Evolutionary conservation across 495 filamentous ascomycete genomes (phyloP).

Genomic region (Aspergillus avenaceus): DNA sequence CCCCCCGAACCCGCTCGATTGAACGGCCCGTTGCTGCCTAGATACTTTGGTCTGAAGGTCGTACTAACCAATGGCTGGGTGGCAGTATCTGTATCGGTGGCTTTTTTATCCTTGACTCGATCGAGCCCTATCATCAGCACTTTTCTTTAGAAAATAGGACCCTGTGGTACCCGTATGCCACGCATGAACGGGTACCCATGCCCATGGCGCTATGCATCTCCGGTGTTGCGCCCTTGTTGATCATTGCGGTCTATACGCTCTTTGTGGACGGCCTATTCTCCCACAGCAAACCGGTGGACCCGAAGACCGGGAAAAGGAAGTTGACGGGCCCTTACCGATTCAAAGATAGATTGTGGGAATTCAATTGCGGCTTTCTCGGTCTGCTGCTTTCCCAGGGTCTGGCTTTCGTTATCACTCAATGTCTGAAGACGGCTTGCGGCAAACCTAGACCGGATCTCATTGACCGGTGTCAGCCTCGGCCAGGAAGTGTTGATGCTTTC

Average conservation of each 20-base stretch:
- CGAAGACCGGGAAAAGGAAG: constrained; percentile 38
- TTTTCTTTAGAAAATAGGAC: constrained; percentile 58
- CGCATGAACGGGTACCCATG: constrained; percentile 67
- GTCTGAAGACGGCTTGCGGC: constrained; percentile 81
- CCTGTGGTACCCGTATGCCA: constrained; percentile 69
- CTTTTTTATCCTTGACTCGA: constrained; percentile 51
- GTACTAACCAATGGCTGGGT: constrained; percentile 39
- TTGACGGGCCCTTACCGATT: constrained; percentile 65
- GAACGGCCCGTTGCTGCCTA: too few relatives aligned
- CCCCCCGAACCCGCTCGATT: constrained; percentile 18
- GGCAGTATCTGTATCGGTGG: constrained; percentile 42
- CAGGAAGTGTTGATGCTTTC: constrained; percentile 29
- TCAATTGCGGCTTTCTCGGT: constrained; percentile 76
- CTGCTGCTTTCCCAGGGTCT: constrained; percentile 61
- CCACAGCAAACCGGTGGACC: constrained; percentile 50
- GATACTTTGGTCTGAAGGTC: too few relatives aligned
- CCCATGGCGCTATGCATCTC: constrained; percentile 51
- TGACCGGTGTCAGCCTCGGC: constrained; percentile 56
- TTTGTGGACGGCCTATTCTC: constrained; percentile 67
- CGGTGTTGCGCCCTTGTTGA: constrained; percentile 53
- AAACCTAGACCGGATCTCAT: constrained; percentile 84
- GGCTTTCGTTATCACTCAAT: constrained; percentile 74
- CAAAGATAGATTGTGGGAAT: constrained; percentile 70
- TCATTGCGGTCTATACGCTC: constrained; percentile 70
- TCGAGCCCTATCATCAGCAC: constrained; percentile 56